Evolutionary conservation across 2,329 filamentous ascomycete genomes (phyloP).

Genomic region (Pseudophaeomoniella oleicola): DNA sequence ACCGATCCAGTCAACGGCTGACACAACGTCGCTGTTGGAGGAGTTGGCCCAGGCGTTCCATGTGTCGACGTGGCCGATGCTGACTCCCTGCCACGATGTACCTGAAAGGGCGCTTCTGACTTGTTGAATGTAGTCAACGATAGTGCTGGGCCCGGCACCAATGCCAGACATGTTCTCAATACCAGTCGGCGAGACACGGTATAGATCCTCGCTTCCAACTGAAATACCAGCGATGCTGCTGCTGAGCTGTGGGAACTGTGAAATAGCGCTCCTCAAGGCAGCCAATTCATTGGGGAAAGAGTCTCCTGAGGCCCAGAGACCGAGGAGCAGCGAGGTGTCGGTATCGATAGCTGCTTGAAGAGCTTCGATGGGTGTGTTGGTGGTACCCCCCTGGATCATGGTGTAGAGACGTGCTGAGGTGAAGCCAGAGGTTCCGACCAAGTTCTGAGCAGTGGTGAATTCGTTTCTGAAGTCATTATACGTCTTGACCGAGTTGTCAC

Average conservation of each 20-base stretch:
- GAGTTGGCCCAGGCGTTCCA: slow-evolving; percentile 68
- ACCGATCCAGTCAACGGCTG: slow-evolving; percentile 62
- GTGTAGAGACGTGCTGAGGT: slow-evolving; percentile 43
- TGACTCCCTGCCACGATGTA: slow-evolving; percentile 41
- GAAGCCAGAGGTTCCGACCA: slow-evolving; percentile 24
- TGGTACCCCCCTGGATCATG: slow-evolving; percentile 47
- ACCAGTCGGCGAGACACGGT: slow-evolving; percentile 61
- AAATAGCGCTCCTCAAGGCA: slow-evolving; percentile 56
- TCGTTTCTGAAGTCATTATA: slow-evolving; percentile 29
- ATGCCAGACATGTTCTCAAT: slow-evolving; percentile 46
- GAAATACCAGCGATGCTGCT: slow-evolving; percentile 66
- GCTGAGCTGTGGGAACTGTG: slow-evolving; percentile 48
- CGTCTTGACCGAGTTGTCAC: slow-evolving; percentile 23
- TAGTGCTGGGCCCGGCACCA: slow-evolving; percentile 46
- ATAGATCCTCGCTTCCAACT: slow-evolving; percentile 75
- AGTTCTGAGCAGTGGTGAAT: slow-evolving; percentile 29
- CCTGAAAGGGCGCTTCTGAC: slow-evolving; percentile 49
- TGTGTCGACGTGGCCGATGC: slow-evolving; percentile 77
- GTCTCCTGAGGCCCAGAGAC: slow-evolving; percentile 63
- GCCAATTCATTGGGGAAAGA: slow-evolving; percentile 57
- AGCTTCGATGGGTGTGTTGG: slow-evolving; percentile 51
- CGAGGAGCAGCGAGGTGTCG: slow-evolving; percentile 64
- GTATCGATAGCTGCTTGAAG: slow-evolving; percentile 74
- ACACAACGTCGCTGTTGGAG: slow-evolving; percentile 56
- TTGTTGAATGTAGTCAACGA: slow-evolving; percentile 57